Conservation (phyloP, 768 basidiomycete genomes). For the Tulasnella sp. region DNA sequence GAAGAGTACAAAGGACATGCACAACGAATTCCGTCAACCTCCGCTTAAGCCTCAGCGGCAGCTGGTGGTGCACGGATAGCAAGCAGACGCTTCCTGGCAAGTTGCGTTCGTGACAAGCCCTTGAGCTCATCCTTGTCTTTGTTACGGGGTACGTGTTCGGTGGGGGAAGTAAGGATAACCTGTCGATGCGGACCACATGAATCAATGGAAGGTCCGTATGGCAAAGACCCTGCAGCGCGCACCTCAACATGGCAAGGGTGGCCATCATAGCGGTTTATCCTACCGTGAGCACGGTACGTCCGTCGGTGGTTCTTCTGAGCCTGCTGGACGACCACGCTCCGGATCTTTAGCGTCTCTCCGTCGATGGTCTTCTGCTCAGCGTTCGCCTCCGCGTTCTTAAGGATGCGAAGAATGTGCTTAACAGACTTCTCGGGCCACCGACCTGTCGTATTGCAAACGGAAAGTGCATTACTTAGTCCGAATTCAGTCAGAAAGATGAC, state of each 20-base stretch:
- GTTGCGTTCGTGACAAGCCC: constrained; percentile 79
- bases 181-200: constrained; percentile 31
- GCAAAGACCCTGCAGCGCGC: background rate
- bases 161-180: constrained; percentile 68
- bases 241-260: constrained; percentile 96
- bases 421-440: constrained; percentile 99
- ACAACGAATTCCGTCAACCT: background rate
- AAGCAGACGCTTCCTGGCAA: constrained; percentile 78
- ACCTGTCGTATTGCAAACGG: constrained; percentile 51
- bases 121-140: constrained; percentile 68
- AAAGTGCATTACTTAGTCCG: background rate
- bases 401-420: constrained; percentile 85
- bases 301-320: constrained; percentile 99
- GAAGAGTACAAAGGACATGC: constrained; percentile 9
- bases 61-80: constrained; percentile 4
- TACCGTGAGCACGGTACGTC: constrained; percentile 97
- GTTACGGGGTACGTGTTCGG: constrained; percentile 84
- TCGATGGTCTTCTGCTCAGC: constrained; percentile 96
- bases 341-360: constrained; percentile 87
- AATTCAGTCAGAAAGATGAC: too few relatives aligned
- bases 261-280: constrained; percentile 98
- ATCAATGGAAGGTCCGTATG: background rate
- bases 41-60: background rate
- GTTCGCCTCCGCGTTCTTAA: constrained; percentile 99
- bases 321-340: constrained; percentile 97